Evolutionary conservation across 164 flowering plant genomes (phyloP).

Genomic region (Stephania cephalantha): DNA sequence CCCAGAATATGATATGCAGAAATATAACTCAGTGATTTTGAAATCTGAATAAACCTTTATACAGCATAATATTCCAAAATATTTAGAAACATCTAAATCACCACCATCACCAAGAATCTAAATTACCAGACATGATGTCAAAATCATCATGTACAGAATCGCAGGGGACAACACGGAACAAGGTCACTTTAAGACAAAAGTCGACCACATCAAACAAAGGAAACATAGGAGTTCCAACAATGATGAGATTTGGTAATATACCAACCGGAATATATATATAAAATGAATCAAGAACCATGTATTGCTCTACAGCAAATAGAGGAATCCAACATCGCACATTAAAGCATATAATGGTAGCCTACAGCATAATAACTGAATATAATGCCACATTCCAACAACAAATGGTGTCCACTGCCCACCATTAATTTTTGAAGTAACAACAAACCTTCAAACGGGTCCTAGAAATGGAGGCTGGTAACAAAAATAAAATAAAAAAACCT

Average conservation of each 20-base stretch:
- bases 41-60: neutral
- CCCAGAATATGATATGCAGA: too few species aligned
- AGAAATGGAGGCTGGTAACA: neutral
- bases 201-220: neutral
- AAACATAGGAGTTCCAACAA: neutral
- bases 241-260: neutral
- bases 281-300: neutral
- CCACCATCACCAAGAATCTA: neutral
- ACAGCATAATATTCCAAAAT: neutral
- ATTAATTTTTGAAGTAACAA: neutral
- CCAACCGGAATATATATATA: neutral
- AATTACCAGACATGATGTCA: neutral
- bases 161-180: neutral
- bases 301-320: neutral
- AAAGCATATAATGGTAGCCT: neutral
- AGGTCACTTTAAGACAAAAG: neutral
- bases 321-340: neutral
- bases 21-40: neutral
- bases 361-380: neutral
- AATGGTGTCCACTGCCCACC: neutral
- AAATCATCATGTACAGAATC: neutral
- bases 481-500: slow-evolving; percentile 1
- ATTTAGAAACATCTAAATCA: neutral
- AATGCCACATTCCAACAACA: neutral
- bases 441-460: neutral